Percentiles rank a stretch among this genome's conserved stretches.
Evolutionary conservation across 305 asterid genomes (phyloP).

Genomic region (Euphrasia arctica): DNA sequence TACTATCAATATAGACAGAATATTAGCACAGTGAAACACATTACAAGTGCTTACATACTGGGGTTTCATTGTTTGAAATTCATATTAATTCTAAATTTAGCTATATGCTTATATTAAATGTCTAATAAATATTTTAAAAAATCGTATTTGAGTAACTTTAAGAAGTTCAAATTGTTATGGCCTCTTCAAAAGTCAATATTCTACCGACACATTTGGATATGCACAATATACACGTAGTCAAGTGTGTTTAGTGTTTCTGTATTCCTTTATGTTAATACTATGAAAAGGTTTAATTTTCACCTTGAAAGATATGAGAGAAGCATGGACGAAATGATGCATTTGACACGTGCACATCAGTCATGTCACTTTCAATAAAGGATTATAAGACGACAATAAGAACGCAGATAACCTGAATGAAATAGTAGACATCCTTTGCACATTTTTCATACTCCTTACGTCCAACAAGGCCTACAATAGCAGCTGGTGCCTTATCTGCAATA

Average conservation of each 20-base stretch:
- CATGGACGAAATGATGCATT: conserved; percentile 7
- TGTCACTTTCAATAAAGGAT: conserved; percentile 4
- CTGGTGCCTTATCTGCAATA: conserved; percentile 87
- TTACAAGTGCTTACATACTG: too few species aligned
- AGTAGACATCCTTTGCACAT: conserved; percentile 90
- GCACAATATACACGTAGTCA: background rate
- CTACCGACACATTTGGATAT: background rate
- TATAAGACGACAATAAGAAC: conserved; percentile 13
- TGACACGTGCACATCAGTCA: conserved; percentile 9
- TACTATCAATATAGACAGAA: background rate
- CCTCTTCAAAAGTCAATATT: background rate
- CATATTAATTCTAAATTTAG: background rate
- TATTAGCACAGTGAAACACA: too few species aligned
- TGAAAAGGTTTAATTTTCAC: background rate
- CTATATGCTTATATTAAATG: background rate
- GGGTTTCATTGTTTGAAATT: background rate
- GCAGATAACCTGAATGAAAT: conserved; percentile 84
- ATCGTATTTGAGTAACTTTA: background rate
- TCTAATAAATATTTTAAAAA: background rate
- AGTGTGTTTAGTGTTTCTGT: background rate
- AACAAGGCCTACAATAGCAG: conserved; percentile 86
- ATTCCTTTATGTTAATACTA: background rate
- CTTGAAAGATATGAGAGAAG: conserved; percentile 1
- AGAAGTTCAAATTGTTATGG: background rate
- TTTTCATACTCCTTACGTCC: conserved; percentile 89